phyloP scores from a whole-genome alignment of 192 early-diverging fungal species.

The Rhizoclosmatium globosum region DNA sequence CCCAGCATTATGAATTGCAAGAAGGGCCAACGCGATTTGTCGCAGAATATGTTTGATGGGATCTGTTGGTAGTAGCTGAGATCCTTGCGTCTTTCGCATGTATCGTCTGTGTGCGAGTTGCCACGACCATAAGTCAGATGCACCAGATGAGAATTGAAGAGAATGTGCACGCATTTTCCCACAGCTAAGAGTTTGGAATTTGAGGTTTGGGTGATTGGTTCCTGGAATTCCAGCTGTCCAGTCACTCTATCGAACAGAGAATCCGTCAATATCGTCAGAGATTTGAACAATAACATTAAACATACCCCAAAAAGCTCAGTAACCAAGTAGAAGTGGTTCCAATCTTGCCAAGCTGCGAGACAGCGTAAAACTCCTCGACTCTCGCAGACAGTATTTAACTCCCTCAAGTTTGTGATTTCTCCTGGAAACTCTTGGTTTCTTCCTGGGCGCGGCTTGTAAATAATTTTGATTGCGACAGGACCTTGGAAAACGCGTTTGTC shows the following conservation, averaged over 20 bases:
- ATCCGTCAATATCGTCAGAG: not conserved
- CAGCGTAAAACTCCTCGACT: not conserved
- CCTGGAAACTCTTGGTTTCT: not conserved
- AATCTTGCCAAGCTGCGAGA: conserved; percentile 22
- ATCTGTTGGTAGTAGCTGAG: not conserved
- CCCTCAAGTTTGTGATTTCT: not conserved
- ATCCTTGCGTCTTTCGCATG: not conserved
- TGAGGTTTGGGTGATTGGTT: not conserved
- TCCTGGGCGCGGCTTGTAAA: conserved; percentile 9
- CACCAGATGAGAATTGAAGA: conserved; percentile 2
- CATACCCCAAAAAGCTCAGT: conserved; percentile 14
- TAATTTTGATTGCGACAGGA: conserved; percentile 27
- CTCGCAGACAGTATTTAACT: not conserved
- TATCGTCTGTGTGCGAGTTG: conserved; percentile 5
- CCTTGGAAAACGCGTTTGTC: too few relatives aligned
- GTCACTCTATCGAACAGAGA: not conserved
- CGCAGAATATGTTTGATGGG: conserved; percentile 46
- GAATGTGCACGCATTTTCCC: not conserved
- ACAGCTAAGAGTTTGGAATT: not conserved
- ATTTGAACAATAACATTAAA: not conserved
- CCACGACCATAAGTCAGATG: conserved; percentile 26
- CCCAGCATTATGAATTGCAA: conserved; percentile 50
- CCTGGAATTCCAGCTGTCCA: not conserved
- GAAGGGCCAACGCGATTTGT: conserved; percentile 53
- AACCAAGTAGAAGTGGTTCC: conserved; percentile 19